Evolutionary conservation across 2,329 filamentous ascomycete species (phyloP).

Genomic region (Coniochaeta prunicola): DNA sequence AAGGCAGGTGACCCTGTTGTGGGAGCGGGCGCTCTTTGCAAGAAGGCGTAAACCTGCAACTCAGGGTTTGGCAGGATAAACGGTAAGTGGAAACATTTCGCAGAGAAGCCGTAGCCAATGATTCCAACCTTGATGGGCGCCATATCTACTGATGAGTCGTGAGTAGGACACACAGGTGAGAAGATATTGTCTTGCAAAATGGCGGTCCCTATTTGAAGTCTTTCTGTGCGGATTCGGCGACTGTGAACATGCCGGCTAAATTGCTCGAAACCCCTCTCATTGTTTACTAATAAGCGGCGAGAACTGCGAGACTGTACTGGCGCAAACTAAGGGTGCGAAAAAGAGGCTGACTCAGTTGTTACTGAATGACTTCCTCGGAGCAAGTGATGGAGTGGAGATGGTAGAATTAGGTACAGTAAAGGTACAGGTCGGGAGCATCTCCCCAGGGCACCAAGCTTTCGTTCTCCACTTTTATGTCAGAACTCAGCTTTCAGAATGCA

Average conservation of each 20-base stretch:
- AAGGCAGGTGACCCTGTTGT: conserved; percentile 7
- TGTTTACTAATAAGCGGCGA: background rate
- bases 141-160: background rate
- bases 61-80: conserved; percentile 40
- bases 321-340: no score
- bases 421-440: no score
- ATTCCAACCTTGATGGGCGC: conserved; percentile 36
- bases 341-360: no score
- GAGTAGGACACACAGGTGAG: no score
- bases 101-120: conserved; percentile 41
- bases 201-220: background rate
- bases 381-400: no score
- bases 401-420: no score
- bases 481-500: background rate
- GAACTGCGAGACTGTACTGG: no score
- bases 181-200: no score
- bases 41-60: conserved; percentile 36
- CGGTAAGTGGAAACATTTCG: conserved; percentile 41
- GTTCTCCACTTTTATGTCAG: background rate
- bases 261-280: background rate
- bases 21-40: conserved; percentile 33
- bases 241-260: background rate
- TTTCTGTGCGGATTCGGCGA: background rate
- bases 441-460: no score
- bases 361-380: background rate